Base-by-base conservation (phyloP, 768 basidiomycete genomes). In the Boletus huronensis region DNA sequence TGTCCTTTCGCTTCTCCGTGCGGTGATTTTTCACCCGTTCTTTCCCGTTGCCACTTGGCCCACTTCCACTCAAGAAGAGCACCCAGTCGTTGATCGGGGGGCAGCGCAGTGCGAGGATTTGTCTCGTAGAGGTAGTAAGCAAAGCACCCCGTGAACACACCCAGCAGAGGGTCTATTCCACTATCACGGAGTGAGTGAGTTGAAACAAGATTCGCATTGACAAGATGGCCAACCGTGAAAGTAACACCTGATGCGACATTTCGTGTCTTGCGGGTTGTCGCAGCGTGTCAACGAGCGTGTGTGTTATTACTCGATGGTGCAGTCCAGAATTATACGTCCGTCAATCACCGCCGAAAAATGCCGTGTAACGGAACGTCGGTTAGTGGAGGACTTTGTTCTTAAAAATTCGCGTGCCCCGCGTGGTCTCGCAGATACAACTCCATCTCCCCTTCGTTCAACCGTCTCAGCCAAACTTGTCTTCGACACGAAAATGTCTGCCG, bases 91-190 rank as follows among this genome's bases (percentile, higher is more conserved):
- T 87, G 75, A 6, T 84, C 81, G 25, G 76, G 72, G 0, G 79
- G 73, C 16, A 83, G 75, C 9, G 79, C 83, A 5, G 84, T 88
- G 36, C 90, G 82, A 6, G 90, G 91, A 69, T 93, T 82, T 28
- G 76, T 85, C 67, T 93, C 90, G 68, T 88, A 81, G 35, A 93
- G 80, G 67, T 89, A 84, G 68, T 84, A 93, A 6, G 91, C 91
- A 40, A 91, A 70, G 38, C 82, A 68, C 13, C 91, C 91, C 2
- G 90, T 91, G 64, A 90, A 85, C 49, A 91, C 71, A 7, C 90
- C 91, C 38, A 93, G 71, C 16, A 89, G 52, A 5, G 87, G 83
- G 69, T 93, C 91, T 5, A 90, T 61, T 1, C 79, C 67, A 26
- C 90, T 93, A 57, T 36, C 28, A 14, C 40, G 48, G 13, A 11